A percentile compares a stretch with the other conserved stretches of the same genome.
phyloP scores from a whole-genome alignment of 2,329 filamentous ascomycete species.

The Pyricularia pennisetigena region DNA sequence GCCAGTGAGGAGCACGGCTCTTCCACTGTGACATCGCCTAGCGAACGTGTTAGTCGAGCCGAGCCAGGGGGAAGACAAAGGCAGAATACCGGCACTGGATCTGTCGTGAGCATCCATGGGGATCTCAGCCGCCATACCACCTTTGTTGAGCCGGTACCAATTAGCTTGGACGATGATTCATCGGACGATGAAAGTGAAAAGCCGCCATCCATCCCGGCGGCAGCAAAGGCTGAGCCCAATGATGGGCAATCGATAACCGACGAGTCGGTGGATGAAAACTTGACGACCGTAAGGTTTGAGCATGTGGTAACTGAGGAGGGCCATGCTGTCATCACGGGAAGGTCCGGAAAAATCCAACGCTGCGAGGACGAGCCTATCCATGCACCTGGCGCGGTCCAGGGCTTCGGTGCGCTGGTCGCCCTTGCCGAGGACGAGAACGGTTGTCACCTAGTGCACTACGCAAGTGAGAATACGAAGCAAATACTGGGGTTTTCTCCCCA shows the following conservation, averaged over 20 bases:
- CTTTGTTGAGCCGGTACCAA: constrained; percentile 20
- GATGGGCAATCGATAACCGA: background rate
- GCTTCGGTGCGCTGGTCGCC: constrained; percentile 69
- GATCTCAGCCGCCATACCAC: constrained; percentile 28
- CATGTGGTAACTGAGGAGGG: constrained; percentile 69
- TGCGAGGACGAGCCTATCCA: constrained; percentile 92
- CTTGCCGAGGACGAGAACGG: constrained; percentile 62
- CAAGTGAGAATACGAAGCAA: constrained; percentile 69
- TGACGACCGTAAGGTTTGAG: constrained; percentile 67
- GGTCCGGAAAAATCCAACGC: constrained; percentile 61
- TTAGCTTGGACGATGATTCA: constrained; percentile 12
- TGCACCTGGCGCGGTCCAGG: constrained; percentile 71
- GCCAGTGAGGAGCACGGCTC: constrained; percentile 10
- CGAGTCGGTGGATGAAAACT: constrained; percentile 23
- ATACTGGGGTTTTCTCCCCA: constrained; percentile 70
- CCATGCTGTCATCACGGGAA: constrained; percentile 74
- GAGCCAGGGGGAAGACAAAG: constrained; percentile 13
- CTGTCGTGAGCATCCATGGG: constrained; percentile 33
- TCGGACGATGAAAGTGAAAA: constrained; percentile 13
- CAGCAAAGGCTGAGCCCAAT: constrained; percentile 5
- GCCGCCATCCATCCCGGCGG: constrained; percentile 5
- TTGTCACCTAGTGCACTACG: constrained; percentile 59
- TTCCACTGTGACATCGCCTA: constrained; percentile 4
- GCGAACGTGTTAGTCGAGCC: background rate
- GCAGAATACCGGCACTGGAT: constrained; percentile 25